These are phyloP conservation scores for Fusarium tuaranense DNA, from an alignment of 2,329 filamentous ascomycete species.

Conservation along the genomic window DNA sequence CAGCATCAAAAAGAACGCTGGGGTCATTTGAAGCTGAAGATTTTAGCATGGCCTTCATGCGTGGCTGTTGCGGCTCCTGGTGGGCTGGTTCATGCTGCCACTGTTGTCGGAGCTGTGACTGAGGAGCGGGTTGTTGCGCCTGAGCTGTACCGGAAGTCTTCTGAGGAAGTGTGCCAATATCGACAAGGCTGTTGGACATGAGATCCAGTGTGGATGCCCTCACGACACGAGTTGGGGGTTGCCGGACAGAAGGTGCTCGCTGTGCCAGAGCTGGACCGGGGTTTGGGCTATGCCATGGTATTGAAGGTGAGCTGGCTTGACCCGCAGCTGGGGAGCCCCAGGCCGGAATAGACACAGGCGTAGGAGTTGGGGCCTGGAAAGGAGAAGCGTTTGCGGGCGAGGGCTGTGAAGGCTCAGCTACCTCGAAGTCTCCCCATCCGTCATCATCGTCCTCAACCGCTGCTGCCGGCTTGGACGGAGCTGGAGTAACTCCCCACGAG, in stretches of 20 bases:
- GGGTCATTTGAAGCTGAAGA: conserved; percentile 50
- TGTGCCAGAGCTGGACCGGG: conserved; percentile 14
- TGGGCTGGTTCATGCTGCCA: conserved; percentile 10
- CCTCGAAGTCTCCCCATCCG: conserved; percentile 77
- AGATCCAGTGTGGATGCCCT: conserved; percentile 66
- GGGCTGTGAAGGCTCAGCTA: conserved; percentile 54
- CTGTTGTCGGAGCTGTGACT: conserved; percentile 24
- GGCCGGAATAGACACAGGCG: conserved; percentile 16
- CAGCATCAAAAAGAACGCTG: conserved; percentile 76
- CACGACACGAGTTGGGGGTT: conserved; percentile 42
- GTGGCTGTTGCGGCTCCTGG: conserved; percentile 18
- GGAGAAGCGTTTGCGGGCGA: conserved; percentile 27
- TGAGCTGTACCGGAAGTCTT: conserved; percentile 7
- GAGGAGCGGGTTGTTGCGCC: conserved; percentile 9
- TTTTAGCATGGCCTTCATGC: conserved; percentile 41
- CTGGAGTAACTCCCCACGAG: conserved; percentile 31
- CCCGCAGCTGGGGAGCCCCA: conserved; percentile 25
- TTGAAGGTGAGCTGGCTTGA: conserved; percentile 28
- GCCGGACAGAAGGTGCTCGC: conserved; percentile 8
- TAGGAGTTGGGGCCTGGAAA: conserved; percentile 11
- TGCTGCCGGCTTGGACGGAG: conserved; percentile 31
- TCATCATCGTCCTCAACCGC: conserved; percentile 66
- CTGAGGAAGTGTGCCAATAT: conserved; percentile 44
- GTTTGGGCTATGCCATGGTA: conserved; percentile 32
- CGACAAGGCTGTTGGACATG: conserved; percentile 64